These are phyloP conservation scores for Protea cynaroides DNA, from an alignment of 164 flowering plant species.

Conservation along the genomic window DNA sequence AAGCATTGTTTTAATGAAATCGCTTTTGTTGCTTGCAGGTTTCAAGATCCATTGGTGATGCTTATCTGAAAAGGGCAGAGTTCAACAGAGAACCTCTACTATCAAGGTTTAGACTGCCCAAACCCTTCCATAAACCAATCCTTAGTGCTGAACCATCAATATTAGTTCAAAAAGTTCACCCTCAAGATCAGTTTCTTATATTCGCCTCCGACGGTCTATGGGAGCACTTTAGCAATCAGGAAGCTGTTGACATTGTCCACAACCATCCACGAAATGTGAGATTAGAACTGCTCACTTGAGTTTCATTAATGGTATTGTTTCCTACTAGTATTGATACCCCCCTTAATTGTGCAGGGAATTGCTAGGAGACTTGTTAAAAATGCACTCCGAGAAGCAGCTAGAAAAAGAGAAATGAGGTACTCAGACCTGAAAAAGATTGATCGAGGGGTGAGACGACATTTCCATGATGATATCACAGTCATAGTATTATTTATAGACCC, in stretches of 20 bases:
- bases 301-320: not conserved
- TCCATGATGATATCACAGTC: constrained; percentile 89
- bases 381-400: constrained; percentile 79
- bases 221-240: constrained; percentile 93
- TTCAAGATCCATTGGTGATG: constrained; percentile 95
- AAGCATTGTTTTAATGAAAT: too few species aligned
- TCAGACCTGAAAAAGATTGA: constrained; percentile 84
- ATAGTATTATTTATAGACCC: constrained; percentile 67
- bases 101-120: constrained; percentile 62
- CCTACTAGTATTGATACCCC: not conserved
- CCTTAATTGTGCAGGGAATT: constrained; percentile 51
- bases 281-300: constrained; percentile 1
- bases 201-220: constrained; percentile 94
- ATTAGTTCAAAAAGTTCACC: constrained; percentile 48
- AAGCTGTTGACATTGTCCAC: constrained; percentile 79
- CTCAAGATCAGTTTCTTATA: constrained; percentile 72
- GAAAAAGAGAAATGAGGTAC: constrained; percentile 85
- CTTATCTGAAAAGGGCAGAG: constrained; percentile 72
- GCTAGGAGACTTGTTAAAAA: constrained; percentile 71
- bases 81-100: constrained; percentile 74
- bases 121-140: constrained; percentile 62
- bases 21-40: constrained; percentile 34
- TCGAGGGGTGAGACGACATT: constrained; percentile 80
- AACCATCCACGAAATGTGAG: constrained; percentile 65
- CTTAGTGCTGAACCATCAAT: constrained; percentile 76